These are phyloP conservation scores for Suillus paluster DNA, from an alignment of 768 basidiomycete species.

Conservation along the genomic window DNA sequence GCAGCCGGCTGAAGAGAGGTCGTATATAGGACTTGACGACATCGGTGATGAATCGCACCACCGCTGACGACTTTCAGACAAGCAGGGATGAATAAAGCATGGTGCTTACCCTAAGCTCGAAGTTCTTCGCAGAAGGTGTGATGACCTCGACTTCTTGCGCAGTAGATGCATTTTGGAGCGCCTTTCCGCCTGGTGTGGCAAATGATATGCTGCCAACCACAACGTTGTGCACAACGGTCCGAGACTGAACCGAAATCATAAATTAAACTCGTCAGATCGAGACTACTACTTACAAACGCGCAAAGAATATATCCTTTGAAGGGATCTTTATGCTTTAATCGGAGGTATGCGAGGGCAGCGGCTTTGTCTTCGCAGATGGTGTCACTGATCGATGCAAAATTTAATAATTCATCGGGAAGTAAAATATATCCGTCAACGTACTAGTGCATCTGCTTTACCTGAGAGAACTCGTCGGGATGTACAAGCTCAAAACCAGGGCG, in stretches of 20 bases:
- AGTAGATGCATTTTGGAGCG: conserved; percentile 80
- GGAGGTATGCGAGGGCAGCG: conserved; percentile 76
- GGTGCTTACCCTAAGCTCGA: conserved; percentile 54
- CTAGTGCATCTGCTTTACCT: conserved; percentile 74
- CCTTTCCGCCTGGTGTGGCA: conserved; percentile 73
- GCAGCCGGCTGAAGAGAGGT: conserved; percentile 21
- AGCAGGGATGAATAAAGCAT: conserved; percentile 9
- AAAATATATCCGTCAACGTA: conserved; percentile 35
- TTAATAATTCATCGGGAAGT: not conserved
- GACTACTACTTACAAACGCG: conserved; percentile 58
- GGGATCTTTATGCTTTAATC: conserved; percentile 80
- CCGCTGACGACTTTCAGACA: conserved; percentile 43
- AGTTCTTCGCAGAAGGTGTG: conserved; percentile 58
- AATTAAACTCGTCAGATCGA: not conserved
- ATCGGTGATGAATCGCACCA: conserved; percentile 74
- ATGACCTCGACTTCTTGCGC: conserved; percentile 82
- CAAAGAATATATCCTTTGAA: conserved; percentile 78
- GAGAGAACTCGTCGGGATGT: conserved; percentile 77
- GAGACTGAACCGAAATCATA: conserved; percentile 39
- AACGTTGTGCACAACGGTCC: conserved; percentile 76
- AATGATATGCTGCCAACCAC: conserved; percentile 81
- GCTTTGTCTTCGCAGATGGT: conserved; percentile 82
- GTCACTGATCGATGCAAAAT: conserved; percentile 47
- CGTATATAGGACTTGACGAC: conserved; percentile 51
- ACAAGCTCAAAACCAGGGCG: conserved; percentile 74